phyloP scores from a whole-genome alignment of 2,329 filamentous ascomycete species.

The Apiospora rasikravindrae region DNA sequence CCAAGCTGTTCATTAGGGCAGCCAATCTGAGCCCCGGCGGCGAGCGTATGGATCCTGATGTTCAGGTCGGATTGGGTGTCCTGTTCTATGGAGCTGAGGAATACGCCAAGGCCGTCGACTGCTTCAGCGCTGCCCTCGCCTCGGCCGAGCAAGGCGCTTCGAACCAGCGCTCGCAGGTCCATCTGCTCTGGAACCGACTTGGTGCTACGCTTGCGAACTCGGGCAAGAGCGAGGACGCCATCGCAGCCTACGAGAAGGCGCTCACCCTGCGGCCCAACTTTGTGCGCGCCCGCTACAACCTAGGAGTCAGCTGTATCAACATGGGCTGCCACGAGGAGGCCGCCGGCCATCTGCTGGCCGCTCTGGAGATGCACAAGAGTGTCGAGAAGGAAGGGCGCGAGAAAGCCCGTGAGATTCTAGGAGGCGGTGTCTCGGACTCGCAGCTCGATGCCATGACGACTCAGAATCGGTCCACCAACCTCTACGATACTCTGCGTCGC shows the following conservation, averaged over 20 bases:
- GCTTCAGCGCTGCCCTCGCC: slow-evolving; percentile 90
- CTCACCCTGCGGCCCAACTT: slow-evolving; percentile 93
- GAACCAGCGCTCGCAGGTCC: slow-evolving; percentile 85
- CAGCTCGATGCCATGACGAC: slow-evolving; percentile 86
- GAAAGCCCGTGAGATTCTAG: slow-evolving; percentile 82
- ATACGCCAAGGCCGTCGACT: slow-evolving; percentile 98
- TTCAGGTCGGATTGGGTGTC: slow-evolving; percentile 95
- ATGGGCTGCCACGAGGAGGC: slow-evolving; percentile 95
- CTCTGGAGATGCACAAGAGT: slow-evolving; percentile 92
- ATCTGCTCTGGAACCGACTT: slow-evolving; percentile 96
- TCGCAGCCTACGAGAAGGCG: slow-evolving; percentile 93
- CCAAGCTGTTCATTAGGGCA: slow-evolving; percentile 86
- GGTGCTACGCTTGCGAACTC: slow-evolving; percentile 96
- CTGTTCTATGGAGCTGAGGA: slow-evolving; percentile 98
- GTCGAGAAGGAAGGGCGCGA: slow-evolving; percentile 86
- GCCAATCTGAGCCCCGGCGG: slow-evolving; percentile 91
- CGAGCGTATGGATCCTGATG: slow-evolving; percentile 96
- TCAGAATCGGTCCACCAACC: slow-evolving; percentile 95
- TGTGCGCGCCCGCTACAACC: slow-evolving; percentile 93
- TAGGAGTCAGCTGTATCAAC: slow-evolving; percentile 96
- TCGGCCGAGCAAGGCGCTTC: slow-evolving; percentile 82
- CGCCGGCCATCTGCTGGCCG: slow-evolving; percentile 88
- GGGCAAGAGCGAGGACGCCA: slow-evolving; percentile 92
- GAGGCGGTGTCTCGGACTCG: slow-evolving; percentile 64
- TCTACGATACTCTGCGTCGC: slow-evolving; percentile 90